Evolutionary conservation across 148 eudicot species (phyloP), one percentile per base, ranked within the genome.

Genomic region (Rhododendron simsii): DNA sequence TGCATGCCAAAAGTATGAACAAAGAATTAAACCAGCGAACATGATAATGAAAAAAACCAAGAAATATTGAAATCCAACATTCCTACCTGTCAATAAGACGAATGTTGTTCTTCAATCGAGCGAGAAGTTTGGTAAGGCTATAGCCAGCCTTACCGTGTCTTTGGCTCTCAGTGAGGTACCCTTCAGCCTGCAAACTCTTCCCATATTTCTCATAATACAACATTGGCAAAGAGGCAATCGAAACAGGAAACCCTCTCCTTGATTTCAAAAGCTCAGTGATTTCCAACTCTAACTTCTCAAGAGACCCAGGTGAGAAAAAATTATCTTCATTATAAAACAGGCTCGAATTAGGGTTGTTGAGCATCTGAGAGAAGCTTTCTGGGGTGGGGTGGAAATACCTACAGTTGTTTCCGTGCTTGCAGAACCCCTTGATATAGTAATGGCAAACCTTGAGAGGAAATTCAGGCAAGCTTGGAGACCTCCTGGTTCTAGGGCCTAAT

Each of bases 401-500:
- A 82, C 98, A 97, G 41, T 84, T 91, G 83, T 81, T 90, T 55
- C 98, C 99, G 65, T 97, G 96, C 89, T 93, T 97, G 81, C 99
- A 95, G 75, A 85, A 91, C 5, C 99, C 99, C 86, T 91, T 95
- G 61, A 73, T 87, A 87, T 88, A 95, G 76, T 95, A 96, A 89
- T 92, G 98, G 85, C 98, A 96, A 55, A 88, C 86, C 90, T 96
- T 95, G 2, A 90, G 81, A 1, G 96, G 92, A 77, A 92, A 89
- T 57, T 96, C 94, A 33, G 92, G 89, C 51, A 90, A 55, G 85
- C 86, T 90, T 1, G 90, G 89, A 75, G 94, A 89, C 61, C 88
- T 87, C 20, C 92, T 87, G 18, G 87, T 85, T 88, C 93, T 88
- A 26, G 88, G 85, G 84, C 90, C 89, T 74, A 86, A 81, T 14